phyloP scores from a whole-genome alignment of 805 yeast species.

The Myxozyma sirexii region DNA sequence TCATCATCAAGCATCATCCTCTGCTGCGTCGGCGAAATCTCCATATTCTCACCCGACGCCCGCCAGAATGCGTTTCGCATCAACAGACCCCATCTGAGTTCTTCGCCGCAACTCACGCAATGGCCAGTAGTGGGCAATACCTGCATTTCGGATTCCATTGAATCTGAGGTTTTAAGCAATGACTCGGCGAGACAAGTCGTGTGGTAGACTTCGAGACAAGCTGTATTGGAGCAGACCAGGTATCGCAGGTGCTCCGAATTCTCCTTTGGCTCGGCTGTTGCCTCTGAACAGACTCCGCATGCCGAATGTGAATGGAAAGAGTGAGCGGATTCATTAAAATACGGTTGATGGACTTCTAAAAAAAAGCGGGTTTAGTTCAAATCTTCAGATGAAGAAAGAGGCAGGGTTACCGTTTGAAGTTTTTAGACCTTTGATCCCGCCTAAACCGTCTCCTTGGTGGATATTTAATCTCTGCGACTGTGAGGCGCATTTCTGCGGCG shows the following conservation, averaged over 20 bases:
- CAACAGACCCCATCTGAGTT: constrained; percentile 29
- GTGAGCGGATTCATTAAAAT: constrained; percentile 12
- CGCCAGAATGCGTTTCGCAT: constrained; percentile 35
- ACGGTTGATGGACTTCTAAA: constrained; percentile 19
- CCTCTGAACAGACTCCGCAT: constrained; percentile 26
- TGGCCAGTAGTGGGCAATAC: constrained; percentile 32
- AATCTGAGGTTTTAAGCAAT: constrained; percentile 13
- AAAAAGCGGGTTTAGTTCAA: background rate
- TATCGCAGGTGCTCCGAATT: constrained; percentile 5
- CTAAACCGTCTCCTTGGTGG: constrained; percentile 32
- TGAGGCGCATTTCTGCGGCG: background rate
- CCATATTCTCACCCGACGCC: background rate
- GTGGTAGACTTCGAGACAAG: constrained; percentile 29
- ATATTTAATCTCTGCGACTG: constrained; percentile 2
- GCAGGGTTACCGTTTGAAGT: constrained; percentile 14
- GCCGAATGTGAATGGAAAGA: background rate
- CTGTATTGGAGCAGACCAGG: constrained; percentile 27
- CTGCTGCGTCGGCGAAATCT: background rate
- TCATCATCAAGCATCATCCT: constrained; percentile 3
- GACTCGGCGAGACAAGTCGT: constrained; percentile 28
- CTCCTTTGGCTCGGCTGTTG: background rate
- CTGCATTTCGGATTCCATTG: constrained; percentile 3
- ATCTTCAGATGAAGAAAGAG: too few species aligned
- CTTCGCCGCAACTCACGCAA: constrained; percentile 26
- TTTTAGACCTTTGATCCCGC: constrained; percentile 27